These are phyloP conservation scores for Xylaria polymorpha DNA, from an alignment of 2,329 filamentous ascomycete genomes.

Conservation along the genomic window DNA sequence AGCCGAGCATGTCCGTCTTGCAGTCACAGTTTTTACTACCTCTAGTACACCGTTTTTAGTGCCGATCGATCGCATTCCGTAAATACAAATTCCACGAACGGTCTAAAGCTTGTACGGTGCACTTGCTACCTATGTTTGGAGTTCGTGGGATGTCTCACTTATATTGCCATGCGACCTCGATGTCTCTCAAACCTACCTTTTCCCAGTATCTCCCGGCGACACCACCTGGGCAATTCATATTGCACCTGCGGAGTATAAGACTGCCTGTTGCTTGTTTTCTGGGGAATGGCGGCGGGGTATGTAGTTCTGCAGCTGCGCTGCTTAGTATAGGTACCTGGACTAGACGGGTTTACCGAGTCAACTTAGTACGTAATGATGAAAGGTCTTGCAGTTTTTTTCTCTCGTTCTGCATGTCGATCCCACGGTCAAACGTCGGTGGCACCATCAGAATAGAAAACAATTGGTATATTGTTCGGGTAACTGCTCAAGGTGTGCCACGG, in stretches of 20 bases:
- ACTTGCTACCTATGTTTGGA: neutral
- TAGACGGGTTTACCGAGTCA: conserved; percentile 21
- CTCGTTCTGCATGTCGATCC: conserved; percentile 7
- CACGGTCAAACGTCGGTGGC: neutral
- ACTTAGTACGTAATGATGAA: conserved; percentile 26
- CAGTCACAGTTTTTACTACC: neutral
- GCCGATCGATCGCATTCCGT: conserved; percentile 16
- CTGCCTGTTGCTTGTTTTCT: conserved; percentile 6
- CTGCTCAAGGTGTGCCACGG: conserved; percentile 1
- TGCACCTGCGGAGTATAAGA: neutral
- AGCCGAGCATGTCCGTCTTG: conserved; percentile 5
- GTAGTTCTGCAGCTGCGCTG: conserved; percentile 20
- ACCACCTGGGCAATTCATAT: neutral
- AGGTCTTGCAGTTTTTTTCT: neutral
- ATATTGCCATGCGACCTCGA: conserved; percentile 1
- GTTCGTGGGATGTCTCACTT: conserved; percentile 2
- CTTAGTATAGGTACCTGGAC: neutral
- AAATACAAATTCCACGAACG: neutral
- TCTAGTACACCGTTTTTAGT: conserved; percentile 22
- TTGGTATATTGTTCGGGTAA: conserved; percentile 3
- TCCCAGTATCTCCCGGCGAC: neutral
- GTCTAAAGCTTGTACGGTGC: conserved; percentile 4
- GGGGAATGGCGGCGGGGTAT: conserved; percentile 7
- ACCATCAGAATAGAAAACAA: neutral
- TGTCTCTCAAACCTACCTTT: too few species aligned